Evolutionary conservation across 2,329 filamentous ascomycete genomes (phyloP).

Genomic region (Cladosporium austrohemisphaericum): DNA sequence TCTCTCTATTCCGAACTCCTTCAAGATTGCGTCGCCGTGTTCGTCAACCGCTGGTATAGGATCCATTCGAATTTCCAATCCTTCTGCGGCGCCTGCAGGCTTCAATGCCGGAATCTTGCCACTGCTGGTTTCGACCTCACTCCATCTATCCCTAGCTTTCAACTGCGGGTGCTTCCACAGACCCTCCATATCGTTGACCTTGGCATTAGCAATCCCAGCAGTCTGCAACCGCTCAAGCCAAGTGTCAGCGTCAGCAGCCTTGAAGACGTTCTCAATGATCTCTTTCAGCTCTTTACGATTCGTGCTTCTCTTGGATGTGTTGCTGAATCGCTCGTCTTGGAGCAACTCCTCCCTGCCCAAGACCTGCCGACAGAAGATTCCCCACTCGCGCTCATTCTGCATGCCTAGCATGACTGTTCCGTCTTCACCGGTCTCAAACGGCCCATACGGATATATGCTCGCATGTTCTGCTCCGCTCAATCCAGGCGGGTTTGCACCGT

Average conservation of each 20-base stretch:
- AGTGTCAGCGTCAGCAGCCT: conserved; percentile 38
- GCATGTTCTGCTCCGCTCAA: conserved; percentile 50
- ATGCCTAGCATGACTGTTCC: conserved; percentile 51
- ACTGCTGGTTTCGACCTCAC: conserved; percentile 43
- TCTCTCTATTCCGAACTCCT: conserved; percentile 7
- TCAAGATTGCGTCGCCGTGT: conserved; percentile 43
- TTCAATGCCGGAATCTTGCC: conserved; percentile 46
- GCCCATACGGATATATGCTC: conserved; percentile 53
- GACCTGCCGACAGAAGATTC: conserved; percentile 45
- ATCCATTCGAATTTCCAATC: conserved; percentile 37
- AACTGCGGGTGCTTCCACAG: conserved; percentile 53
- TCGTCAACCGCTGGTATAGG: conserved; percentile 48
- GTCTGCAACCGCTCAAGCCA: conserved; percentile 42
- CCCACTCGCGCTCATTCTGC: conserved; percentile 55
- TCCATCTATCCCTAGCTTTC: conserved; percentile 46
- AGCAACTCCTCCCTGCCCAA: conserved; percentile 41
- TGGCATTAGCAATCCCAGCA: conserved; percentile 51
- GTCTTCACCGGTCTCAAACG: conserved; percentile 47
- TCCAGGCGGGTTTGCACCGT: conserved; percentile 40
- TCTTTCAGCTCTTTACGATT: conserved; percentile 8
- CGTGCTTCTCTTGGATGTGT: conserved; percentile 2
- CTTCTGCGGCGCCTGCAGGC: conserved; percentile 42
- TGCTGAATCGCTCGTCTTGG: conserved; percentile 36
- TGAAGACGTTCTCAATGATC: conserved; percentile 31
- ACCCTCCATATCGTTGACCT: conserved; percentile 51